Evolutionary conservation across 495 filamentous ascomycete genomes (phyloP).

Genomic region (Aspergillus ostianus): DNA sequence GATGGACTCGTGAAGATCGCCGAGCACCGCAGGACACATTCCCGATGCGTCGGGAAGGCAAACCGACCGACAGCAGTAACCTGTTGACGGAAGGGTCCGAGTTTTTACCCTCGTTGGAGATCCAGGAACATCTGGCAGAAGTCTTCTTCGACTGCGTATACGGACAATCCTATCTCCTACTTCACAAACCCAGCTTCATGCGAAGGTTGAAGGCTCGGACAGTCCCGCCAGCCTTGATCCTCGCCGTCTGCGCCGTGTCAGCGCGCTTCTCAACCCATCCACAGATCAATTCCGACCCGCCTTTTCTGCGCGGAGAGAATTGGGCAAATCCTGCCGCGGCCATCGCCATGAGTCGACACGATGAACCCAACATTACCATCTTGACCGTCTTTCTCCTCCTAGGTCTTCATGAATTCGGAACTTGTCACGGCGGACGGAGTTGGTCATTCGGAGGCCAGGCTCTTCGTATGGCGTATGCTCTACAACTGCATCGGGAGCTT

Average conservation of each 20-base stretch:
- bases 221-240: conserved; percentile 80
- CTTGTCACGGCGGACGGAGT: conserved; percentile 91
- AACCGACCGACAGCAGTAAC: conserved; percentile 60
- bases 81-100: conserved; percentile 78
- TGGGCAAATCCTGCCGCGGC: conserved; percentile 85
- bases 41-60: conserved; percentile 57
- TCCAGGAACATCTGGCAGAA: conserved; percentile 92
- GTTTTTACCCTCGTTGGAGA: conserved; percentile 78
- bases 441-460: conserved; percentile 96
- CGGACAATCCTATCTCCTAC: conserved; percentile 90
- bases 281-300: conserved; percentile 74
- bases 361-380: conserved; percentile 94
- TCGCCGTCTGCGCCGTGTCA: conserved; percentile 89
- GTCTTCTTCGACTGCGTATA: conserved; percentile 96
- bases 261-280: conserved; percentile 96
- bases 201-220: conserved; percentile 67
- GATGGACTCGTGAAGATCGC: conserved; percentile 67
- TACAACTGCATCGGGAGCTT: conserved; percentile 92
- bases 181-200: conserved; percentile 97
- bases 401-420: conserved; percentile 93
- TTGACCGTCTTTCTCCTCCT: conserved; percentile 84
- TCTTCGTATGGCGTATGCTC: conserved; percentile 92
- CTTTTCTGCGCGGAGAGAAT: conserved; percentile 85
- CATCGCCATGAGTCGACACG: conserved; percentile 81
- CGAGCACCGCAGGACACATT: conserved; percentile 49